A percentile compares a stretch with the other conserved stretches of the same genome.
These are phyloP conservation scores for Penicillium polonicum DNA, from an alignment of 2,329 filamentous ascomycete genomes.

Conservation along the genomic window DNA sequence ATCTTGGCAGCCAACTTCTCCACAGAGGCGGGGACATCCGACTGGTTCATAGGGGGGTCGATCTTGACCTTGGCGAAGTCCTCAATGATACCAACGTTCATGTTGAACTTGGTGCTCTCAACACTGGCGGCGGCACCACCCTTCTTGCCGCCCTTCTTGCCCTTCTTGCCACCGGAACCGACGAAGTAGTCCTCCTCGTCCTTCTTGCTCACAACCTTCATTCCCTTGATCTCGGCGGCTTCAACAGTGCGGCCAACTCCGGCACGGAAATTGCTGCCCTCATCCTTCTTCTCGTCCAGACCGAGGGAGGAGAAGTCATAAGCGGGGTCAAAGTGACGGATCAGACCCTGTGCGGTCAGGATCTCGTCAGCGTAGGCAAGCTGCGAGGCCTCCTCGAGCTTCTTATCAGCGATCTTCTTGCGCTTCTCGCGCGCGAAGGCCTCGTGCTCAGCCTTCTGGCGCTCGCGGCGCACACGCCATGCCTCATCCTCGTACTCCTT, in stretches of 20 bases:
- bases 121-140: slow-evolving; percentile 50
- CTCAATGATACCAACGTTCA: slow-evolving; percentile 88
- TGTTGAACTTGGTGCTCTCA: slow-evolving; percentile 67
- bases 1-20: slow-evolving; percentile 95
- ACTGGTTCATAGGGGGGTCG: slow-evolving; percentile 81
- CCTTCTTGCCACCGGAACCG: slow-evolving; percentile 73
- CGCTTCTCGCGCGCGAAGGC: slow-evolving; percentile 50
- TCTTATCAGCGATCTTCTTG: slow-evolving; percentile 55
- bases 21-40: slow-evolving; percentile 73
- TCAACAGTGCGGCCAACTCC: slow-evolving; percentile 81
- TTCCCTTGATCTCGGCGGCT: slow-evolving; percentile 79
- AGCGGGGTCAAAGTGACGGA: slow-evolving; percentile 86
- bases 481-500: slow-evolving; percentile 80
- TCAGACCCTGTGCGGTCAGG: slow-evolving; percentile 78
- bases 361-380: slow-evolving; percentile 94
- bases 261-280: slow-evolving; percentile 71
- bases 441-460: slow-evolving; percentile 74
- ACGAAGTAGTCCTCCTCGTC: slow-evolving; percentile 84
- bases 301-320: slow-evolving; percentile 66
- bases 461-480: slow-evolving; percentile 72
- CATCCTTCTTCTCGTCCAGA: slow-evolving; percentile 45
- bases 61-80: slow-evolving; percentile 81
- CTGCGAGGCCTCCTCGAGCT: slow-evolving; percentile 56
- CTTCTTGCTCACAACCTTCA: slow-evolving; percentile 79
- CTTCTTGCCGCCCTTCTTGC: slow-evolving; percentile 79